Base-by-base conservation (phyloP, 306 rosid genomes). In the Neltuma alba region DNA sequence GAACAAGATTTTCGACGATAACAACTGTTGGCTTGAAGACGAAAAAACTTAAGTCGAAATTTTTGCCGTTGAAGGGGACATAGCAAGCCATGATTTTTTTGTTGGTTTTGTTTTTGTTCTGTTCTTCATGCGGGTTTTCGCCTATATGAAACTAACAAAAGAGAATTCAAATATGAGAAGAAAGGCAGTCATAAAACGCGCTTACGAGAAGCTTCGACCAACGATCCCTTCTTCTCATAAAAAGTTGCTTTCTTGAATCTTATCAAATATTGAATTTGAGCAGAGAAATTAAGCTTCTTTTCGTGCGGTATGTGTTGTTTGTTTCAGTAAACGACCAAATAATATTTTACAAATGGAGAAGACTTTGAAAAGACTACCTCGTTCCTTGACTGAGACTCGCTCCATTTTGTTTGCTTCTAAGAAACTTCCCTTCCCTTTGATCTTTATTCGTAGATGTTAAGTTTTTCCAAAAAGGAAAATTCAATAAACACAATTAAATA, bases 21-120 rank as follows among this genome's bases (percentile, higher is more conserved):
- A 91, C 91, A 36, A 91, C 72, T 1, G 94, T 91, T 75, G 98
- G 93, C 80, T 89, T 91, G 85, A 93, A 91, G 64, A 91, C 83
- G 54, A 93, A 89, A 62, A 93, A 81, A 60, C 92, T 89, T 30
- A 87, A 16, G 60, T 89, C 93, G 81, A 90, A 65, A 73, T 90
- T 86, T 65, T 82, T 86, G 33, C 74, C 82, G 83, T 77, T 83
- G 58, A 93, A 93, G 38, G 95, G 89, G 34, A 91, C 84, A 81
- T 69, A 93, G 84, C 95, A 93, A 34, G 89, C 89, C 91, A 91
- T 87, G 33, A 27, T 58, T 58, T 9, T 2, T 50, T 5, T 50
- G 7, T 20, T 50, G 18, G 9, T 18, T 20, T n/a, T 2, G 2
- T 21, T 13, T 60, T 60, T 28, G 4, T 6, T 28, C 40, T 68